These are phyloP conservation scores for Brassica rapa DNA, from an alignment of 345 rosid species.

Conservation along the genomic window DNA sequence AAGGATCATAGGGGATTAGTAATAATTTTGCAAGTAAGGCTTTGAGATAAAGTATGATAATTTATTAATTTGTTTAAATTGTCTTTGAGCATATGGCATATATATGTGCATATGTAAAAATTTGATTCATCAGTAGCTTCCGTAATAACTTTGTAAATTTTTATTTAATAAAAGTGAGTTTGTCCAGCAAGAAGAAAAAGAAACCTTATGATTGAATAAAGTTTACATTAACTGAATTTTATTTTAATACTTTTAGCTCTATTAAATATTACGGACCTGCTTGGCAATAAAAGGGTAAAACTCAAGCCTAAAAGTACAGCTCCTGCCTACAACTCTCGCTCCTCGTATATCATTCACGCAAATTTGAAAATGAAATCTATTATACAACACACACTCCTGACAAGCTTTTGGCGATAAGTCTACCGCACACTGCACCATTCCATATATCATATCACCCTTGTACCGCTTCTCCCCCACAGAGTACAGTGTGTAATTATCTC, in stretches of 20 bases:
- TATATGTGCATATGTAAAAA: not conserved
- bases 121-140: no score
- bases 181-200: no score
- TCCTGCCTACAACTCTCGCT: constrained; percentile 10
- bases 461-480: constrained; percentile 33
- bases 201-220: no score
- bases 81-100: not conserved
- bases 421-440: constrained; percentile 55
- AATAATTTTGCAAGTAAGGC: not conserved
- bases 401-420: constrained; percentile 44
- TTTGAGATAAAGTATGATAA: not conserved
- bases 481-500: constrained; percentile 24
- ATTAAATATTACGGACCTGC: not conserved
- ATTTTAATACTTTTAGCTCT: not conserved
- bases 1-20: no score
- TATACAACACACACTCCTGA: constrained; percentile 39
- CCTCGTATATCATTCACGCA: constrained; percentile 4
- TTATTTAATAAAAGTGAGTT: no score
- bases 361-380: constrained; percentile 1
- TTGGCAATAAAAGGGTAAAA: not conserved
- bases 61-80: not conserved
- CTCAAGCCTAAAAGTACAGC: constrained; percentile 9
- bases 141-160: no score
- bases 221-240: no score
- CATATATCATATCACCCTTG: constrained; percentile 37